phyloP scores from a whole-genome alignment of 495 filamentous ascomycete species.

The Lindgomyces ingoldianus region DNA sequence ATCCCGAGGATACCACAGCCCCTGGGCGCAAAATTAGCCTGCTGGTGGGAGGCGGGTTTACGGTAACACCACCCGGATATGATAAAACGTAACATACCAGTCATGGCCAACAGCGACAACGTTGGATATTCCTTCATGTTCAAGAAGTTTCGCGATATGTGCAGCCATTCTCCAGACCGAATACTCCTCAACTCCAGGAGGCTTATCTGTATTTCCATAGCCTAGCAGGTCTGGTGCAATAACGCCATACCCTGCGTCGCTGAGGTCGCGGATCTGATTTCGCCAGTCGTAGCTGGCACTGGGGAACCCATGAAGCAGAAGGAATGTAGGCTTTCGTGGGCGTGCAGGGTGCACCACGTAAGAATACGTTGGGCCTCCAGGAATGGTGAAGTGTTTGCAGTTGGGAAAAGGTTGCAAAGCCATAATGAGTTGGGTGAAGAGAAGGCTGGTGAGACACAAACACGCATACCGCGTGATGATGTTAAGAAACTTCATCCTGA shows the following conservation, averaged over 20 bases:
- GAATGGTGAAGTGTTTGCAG: background rate
- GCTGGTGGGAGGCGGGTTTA: background rate
- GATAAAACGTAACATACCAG: constrained; percentile 24
- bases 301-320: constrained; percentile 26
- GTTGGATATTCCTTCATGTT: constrained; percentile 31
- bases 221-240: constrained; percentile 54
- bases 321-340: constrained; percentile 3
- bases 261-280: constrained; percentile 46
- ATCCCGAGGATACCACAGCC: background rate
- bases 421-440: too few species aligned
- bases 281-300: constrained; percentile 47
- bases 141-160: constrained; percentile 47
- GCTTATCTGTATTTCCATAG: constrained; percentile 53
- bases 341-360: background rate
- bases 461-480: too few species aligned
- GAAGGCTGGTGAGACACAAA: too few species aligned
- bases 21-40: background rate
- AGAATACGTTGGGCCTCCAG: background rate
- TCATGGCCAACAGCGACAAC: constrained; percentile 44
- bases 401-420: too few species aligned
- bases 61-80: background rate
- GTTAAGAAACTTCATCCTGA: too few species aligned
- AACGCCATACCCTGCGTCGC: constrained; percentile 48
- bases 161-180: constrained; percentile 41
- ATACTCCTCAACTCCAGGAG: constrained; percentile 42